A percentile compares a stretch with the other conserved stretches of the same genome.
Evolutionary conservation across 148 eudicot species (phyloP).

Genomic region (Cornus suecica): DNA sequence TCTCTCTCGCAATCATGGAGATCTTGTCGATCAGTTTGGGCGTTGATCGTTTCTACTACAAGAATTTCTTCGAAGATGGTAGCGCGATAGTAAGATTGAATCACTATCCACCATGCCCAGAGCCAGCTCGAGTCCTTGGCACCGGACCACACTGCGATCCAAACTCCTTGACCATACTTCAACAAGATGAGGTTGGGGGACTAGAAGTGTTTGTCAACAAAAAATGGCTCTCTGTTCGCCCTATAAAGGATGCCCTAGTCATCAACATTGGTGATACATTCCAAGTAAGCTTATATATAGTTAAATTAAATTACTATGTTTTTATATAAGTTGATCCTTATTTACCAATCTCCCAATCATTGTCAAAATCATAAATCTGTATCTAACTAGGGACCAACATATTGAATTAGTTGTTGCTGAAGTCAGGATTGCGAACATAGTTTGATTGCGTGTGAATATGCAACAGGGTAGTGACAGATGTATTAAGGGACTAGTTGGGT

Average conservation of each 20-base stretch:
- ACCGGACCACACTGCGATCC: conserved; percentile 45
- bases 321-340: no score
- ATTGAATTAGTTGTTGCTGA: not conserved
- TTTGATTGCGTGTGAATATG: no score
- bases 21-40: conserved; percentile 34
- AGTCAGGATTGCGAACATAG: no score
- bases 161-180: conserved; percentile 33
- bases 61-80: conserved; percentile 37
- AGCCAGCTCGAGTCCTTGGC: conserved; percentile 41
- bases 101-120: conserved; percentile 50
- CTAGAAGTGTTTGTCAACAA: conserved; percentile 41
- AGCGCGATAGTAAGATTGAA: conserved; percentile 47
- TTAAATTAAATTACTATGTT: no score
- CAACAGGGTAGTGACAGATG: no score
- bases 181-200: conserved; percentile 53
- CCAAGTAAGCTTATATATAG: no score
- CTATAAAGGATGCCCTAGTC: conserved; percentile 40
- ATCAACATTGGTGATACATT: conserved; percentile 60
- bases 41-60: conserved; percentile 16
- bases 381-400: not conserved
- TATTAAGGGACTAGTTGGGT: no score
- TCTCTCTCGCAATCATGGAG: conserved; percentile 24
- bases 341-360: no score
- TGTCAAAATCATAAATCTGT: no score
- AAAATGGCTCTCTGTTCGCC: conserved; percentile 43